Percentiles rank a stretch among this genome's conserved stretches.
Evolutionary conservation across 164 flowering plant genomes (phyloP).

Genomic region (Magnolia sinica): DNA sequence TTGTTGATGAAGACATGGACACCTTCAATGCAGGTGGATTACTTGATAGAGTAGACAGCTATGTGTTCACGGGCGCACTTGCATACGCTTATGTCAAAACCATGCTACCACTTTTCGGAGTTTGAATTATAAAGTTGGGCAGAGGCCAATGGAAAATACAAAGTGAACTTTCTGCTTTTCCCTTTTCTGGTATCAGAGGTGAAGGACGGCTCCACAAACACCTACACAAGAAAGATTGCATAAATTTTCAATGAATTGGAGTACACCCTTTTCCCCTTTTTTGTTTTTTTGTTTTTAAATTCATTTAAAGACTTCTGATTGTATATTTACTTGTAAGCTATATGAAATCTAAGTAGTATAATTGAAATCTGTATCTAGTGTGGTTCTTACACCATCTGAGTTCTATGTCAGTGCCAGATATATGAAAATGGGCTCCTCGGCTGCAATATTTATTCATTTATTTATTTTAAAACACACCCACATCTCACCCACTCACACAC

Average conservation of each 20-base stretch:
- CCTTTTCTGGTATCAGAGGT: not conserved
- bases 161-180: not conserved
- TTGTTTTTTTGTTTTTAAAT: too few relatives aligned
- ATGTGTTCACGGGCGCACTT: slow-evolving; percentile 92
- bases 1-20: not conserved
- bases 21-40: slow-evolving; percentile 68
- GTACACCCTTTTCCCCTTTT: too few relatives aligned
- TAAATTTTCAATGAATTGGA: not conserved
- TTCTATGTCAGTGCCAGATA: too few relatives aligned
- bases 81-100: slow-evolving; percentile 86
- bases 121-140: slow-evolving; percentile 31
- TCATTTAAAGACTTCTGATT: too few relatives aligned
- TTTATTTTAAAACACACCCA: too few relatives aligned
- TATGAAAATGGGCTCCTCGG: too few relatives aligned
- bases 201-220: not conserved
- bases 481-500: too few relatives aligned
- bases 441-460: too few relatives aligned
- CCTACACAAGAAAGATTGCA: not conserved
- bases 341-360: too few relatives aligned
- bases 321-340: too few relatives aligned
- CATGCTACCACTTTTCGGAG: slow-evolving; percentile 77
- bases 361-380: too few relatives aligned
- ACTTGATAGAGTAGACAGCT: slow-evolving; percentile 90
- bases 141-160: not conserved
- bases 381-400: too few relatives aligned